Percentiles rank a stretch among this genome's conserved stretches.
Evolutionary conservation across 2,329 filamentous ascomycete genomes (phyloP).

Genomic region (Fusarium armeniacum): DNA sequence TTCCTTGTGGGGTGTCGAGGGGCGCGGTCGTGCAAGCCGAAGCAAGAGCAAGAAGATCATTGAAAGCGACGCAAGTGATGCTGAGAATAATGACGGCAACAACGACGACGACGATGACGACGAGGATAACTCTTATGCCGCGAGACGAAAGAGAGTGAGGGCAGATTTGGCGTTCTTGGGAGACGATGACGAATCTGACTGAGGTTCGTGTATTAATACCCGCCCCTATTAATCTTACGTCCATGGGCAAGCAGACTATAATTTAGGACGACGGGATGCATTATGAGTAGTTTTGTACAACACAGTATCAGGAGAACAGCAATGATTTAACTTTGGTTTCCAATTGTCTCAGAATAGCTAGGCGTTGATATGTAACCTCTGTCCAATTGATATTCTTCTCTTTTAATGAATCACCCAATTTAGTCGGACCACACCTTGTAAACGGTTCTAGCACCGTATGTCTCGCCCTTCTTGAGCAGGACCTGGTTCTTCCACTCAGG

Average conservation of each 20-base stretch:
- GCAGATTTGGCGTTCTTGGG: constrained; percentile 75
- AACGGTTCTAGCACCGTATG: constrained; percentile 84
- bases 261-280: constrained; percentile 25
- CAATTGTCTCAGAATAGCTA: constrained; percentile 28
- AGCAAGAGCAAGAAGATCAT: constrained; percentile 54
- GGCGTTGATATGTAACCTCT: constrained; percentile 24
- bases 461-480: constrained; percentile 85
- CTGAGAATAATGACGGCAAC: constrained; percentile 45
- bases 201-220: constrained; percentile 14
- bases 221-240: constrained; percentile 12
- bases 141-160: constrained; percentile 63
- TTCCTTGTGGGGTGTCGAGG: constrained; percentile 76
- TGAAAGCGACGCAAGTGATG: constrained; percentile 52
- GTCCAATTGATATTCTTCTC: constrained; percentile 28
- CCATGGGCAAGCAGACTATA: constrained; percentile 8
- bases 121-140: constrained; percentile 56
- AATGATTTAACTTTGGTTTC: constrained; percentile 16
- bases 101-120: constrained; percentile 47
- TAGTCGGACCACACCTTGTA: constrained; percentile 87
- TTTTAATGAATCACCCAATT: constrained; percentile 3
- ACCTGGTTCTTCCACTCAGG: constrained; percentile 84
- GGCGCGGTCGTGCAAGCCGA: constrained; percentile 59
- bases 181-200: constrained; percentile 76
- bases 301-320: constrained; percentile 11
- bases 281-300: constrained; percentile 40